phyloP scores from a whole-genome alignment of 441 rosid genomes.

The Populus hybrid region DNA sequence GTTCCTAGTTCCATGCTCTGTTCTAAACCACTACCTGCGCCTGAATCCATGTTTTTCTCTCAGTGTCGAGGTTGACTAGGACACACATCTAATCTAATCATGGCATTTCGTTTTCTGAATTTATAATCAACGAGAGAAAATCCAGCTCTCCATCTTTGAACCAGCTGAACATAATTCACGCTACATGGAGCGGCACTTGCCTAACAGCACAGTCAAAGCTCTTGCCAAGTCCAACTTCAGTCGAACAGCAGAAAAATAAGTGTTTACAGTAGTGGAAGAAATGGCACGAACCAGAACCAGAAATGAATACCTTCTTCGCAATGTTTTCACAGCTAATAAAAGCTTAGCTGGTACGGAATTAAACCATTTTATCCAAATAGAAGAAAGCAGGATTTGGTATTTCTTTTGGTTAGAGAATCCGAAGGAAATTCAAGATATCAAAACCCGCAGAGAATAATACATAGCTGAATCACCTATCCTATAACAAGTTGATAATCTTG shows the following conservation, averaged over 20 bases:
- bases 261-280: background rate
- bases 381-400: background rate
- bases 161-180: background rate
- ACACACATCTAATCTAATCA: background rate
- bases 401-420: background rate
- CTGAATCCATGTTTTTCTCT: background rate
- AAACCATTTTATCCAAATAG: background rate
- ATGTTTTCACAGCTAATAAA: background rate
- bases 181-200: background rate
- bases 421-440: background rate
- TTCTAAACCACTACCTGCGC: background rate
- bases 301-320: background rate
- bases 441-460: background rate
- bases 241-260: background rate
- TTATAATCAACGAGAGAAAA: background rate
- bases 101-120: background rate
- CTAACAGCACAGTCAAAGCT: background rate
- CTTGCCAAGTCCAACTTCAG: background rate
- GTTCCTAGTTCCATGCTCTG: background rate
- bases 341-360: background rate
- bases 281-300: background rate
- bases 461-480: constrained; percentile 12
- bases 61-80: background rate
- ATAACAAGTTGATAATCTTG: constrained; percentile 17
- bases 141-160: background rate